Percentiles rank a stretch among this genome's conserved stretches.
Conservation (phyloP, 306 rosid genomes). For the Dryas drummondii region DNA sequence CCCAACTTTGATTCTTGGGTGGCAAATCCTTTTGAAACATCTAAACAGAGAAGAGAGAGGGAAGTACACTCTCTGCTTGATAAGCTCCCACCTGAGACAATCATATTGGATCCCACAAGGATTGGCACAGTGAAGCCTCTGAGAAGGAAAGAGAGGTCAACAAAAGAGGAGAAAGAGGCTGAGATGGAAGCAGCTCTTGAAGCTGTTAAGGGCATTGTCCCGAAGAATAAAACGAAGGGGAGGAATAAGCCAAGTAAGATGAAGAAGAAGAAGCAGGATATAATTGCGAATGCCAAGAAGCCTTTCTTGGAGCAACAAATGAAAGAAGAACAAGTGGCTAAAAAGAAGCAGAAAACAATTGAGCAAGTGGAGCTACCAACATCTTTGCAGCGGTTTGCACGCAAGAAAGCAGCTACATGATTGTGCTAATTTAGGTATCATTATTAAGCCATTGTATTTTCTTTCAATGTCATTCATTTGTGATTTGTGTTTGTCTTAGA, state of each 20-base stretch:
- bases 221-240: constrained; percentile 89
- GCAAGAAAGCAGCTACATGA: constrained; percentile 49
- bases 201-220: constrained; percentile 47
- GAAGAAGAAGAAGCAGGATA: constrained; percentile 58
- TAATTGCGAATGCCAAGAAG: constrained; percentile 60
- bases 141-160: constrained; percentile 42
- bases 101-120: constrained; percentile 70
- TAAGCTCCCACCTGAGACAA: constrained; percentile 83
- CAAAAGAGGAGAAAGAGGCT: constrained; percentile 51
- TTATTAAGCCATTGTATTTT: background rate
- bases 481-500: background rate
- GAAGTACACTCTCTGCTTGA: constrained; percentile 70
- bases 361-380: constrained; percentile 59
- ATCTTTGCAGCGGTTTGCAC: constrained; percentile 73
- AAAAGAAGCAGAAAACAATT: constrained; percentile 55
- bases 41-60: constrained; percentile 79
- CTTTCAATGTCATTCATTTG: background rate
- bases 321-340: constrained; percentile 40
- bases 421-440: background rate
- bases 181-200: constrained; percentile 74
- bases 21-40: constrained; percentile 84
- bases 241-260: constrained; percentile 69
- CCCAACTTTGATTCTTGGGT: constrained; percentile 88
- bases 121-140: constrained; percentile 58
- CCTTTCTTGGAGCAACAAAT: constrained; percentile 66